Evolutionary conservation across 495 filamentous ascomycete genomes (phyloP).

Genomic region (Xylaria bambusicola): DNA sequence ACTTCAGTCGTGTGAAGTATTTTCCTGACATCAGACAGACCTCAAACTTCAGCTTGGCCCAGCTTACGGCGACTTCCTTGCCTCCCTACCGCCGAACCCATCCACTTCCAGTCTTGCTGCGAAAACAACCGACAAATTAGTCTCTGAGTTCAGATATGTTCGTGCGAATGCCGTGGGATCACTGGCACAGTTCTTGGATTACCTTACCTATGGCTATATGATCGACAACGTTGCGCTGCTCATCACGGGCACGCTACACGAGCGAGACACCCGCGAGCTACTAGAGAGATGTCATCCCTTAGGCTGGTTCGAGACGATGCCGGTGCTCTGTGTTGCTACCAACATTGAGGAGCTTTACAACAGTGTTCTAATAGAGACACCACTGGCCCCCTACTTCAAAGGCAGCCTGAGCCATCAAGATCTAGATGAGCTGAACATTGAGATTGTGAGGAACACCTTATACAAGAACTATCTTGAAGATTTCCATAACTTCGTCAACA

Average conservation of each 20-base stretch:
- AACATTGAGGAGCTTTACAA: constrained; percentile 99
- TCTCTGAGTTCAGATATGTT: constrained; percentile 95
- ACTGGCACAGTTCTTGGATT: constrained; percentile 91
- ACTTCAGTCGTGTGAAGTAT: too few relatives aligned
- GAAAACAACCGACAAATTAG: constrained; percentile 96
- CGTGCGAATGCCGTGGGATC: constrained; percentile 88
- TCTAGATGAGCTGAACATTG: constrained; percentile 98
- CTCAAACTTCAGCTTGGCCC: constrained; percentile 96
- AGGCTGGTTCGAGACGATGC: constrained; percentile 98
- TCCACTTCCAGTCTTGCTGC: constrained; percentile 93
- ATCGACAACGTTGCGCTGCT: constrained; percentile 99
- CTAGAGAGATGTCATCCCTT: constrained; percentile 95
- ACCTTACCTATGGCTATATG: constrained; percentile 99
- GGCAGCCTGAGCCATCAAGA: constrained; percentile 91
- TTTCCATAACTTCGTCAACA: constrained; percentile 89
- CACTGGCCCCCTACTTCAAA: constrained; percentile 95
- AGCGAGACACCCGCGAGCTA: constrained; percentile 94
- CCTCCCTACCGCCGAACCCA: constrained; percentile 90
- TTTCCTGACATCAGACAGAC: too few relatives aligned
- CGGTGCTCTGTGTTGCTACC: constrained; percentile 93
- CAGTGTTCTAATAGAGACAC: constrained; percentile 94
- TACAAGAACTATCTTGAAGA: constrained; percentile 99
- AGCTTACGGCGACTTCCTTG: constrained; percentile 96
- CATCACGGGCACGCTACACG: constrained; percentile 97
- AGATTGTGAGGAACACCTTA: constrained; percentile 96